phyloP scores from a whole-genome alignment of 2,329 filamentous ascomycete genomes.

The Trichoderma sp. region DNA sequence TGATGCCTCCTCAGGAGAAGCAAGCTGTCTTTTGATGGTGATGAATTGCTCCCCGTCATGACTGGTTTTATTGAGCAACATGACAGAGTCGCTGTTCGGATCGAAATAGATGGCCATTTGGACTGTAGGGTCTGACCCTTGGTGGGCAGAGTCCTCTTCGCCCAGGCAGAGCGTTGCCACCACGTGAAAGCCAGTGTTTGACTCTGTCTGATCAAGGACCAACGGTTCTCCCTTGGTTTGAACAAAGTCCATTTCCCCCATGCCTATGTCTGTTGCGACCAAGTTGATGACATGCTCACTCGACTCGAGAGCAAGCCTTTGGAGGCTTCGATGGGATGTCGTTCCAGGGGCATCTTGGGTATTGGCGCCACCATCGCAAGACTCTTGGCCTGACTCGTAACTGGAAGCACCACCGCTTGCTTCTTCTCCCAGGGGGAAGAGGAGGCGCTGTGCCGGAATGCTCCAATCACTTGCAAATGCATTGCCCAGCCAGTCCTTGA shows the following conservation, averaged over 20 bases:
- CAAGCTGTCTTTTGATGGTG: rapidly evolving
- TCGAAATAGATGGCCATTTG: background rate
- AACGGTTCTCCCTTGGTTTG: background rate
- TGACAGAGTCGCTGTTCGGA: background rate
- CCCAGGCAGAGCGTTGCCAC: background rate
- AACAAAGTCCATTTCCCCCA: too few relatives aligned
- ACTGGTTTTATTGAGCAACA: background rate
- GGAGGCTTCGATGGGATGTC: too few relatives aligned
- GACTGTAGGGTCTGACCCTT: background rate
- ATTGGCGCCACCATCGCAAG: background rate
- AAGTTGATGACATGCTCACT: too few relatives aligned
- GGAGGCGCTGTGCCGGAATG: too few relatives aligned
- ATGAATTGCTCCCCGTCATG: background rate
- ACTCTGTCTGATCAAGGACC: background rate
- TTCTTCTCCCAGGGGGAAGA: too few relatives aligned
- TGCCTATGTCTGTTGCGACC: too few relatives aligned
- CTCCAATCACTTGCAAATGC: too few relatives aligned
- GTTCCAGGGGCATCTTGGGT: too few relatives aligned
- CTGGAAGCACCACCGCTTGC: too few relatives aligned
- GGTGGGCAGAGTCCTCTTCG: background rate
- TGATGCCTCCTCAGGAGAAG: rapidly evolving
- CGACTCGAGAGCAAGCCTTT: background rate
- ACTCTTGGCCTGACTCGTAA: background rate
- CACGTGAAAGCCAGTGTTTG: background rate
- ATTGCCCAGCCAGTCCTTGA: too few relatives aligned